These are phyloP conservation scores for Mrakia gelida DNA, from an alignment of 768 basidiomycete species.

Conservation along the genomic window DNA sequence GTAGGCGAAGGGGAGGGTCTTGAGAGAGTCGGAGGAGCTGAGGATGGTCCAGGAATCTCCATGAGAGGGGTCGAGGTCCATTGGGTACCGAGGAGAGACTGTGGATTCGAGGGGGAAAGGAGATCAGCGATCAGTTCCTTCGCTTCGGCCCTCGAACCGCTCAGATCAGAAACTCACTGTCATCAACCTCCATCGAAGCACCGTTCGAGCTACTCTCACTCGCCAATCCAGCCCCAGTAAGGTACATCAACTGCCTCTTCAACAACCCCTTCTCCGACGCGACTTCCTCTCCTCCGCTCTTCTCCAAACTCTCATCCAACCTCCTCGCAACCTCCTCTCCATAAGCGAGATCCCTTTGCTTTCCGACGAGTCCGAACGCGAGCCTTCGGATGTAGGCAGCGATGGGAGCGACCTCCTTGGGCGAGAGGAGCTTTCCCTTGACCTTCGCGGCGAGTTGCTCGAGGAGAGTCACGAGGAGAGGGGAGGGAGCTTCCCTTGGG, in stretches of 20 bases:
- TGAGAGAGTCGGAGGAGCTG: neutral
- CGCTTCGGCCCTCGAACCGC: no score
- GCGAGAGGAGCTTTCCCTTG: slow-evolving; percentile 53
- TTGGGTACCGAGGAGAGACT: neutral
- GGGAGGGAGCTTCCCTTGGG: slow-evolving; percentile 51
- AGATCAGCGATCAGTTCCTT: neutral
- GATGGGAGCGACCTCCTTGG: slow-evolving; percentile 63
- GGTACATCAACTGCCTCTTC: slow-evolving; percentile 15
- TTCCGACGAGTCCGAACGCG: slow-evolving; percentile 55
- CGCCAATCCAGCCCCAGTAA: slow-evolving; percentile 7
- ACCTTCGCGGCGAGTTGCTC: slow-evolving; percentile 73
- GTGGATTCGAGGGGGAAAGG: neutral
- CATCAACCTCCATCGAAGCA: slow-evolving; percentile 10
- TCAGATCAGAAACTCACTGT: neutral
- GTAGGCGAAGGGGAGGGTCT: slow-evolving; percentile 2
- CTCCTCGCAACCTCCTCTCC: slow-evolving; percentile 37
- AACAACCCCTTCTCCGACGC: slow-evolving; percentile 1
- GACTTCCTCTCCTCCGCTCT: slow-evolving; percentile 14
- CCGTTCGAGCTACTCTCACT: slow-evolving; percentile 3
- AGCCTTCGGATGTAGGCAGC: slow-evolving; percentile 63
- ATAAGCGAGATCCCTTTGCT: slow-evolving; percentile 48
- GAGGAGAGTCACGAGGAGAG: slow-evolving; percentile 70
- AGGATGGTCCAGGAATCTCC: neutral
- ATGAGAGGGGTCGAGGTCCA: neutral
- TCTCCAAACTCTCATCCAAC: slow-evolving; percentile 27